Conservation (phyloP, 108 stramenopile genomes). For the Cyclotella atomus region DNA sequence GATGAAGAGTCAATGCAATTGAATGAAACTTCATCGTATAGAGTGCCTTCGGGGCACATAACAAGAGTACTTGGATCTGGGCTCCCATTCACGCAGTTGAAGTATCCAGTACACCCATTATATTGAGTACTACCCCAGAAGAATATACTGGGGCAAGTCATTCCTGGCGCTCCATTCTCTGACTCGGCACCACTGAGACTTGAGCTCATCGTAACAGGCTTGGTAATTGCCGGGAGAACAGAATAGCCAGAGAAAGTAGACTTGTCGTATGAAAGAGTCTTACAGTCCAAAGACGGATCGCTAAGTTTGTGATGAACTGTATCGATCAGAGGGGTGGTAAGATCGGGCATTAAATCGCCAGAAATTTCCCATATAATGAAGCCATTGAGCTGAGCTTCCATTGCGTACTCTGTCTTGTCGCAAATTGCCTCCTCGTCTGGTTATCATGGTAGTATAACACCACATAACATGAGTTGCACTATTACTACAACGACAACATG, state of each 20-base stretch:
- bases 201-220: neutral
- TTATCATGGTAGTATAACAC: no score
- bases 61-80: neutral
- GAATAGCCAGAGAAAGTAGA: neutral
- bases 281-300: constrained; percentile 3
- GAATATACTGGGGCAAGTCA: neutral
- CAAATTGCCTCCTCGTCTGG: constrained; percentile 24
- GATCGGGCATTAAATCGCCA: constrained; percentile 26
- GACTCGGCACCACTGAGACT: neutral
- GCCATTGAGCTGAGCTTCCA: constrained; percentile 8
- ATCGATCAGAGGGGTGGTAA: constrained; percentile 18
- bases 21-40: neutral
- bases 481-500: neutral
- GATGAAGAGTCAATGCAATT: no score
- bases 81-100: neutral
- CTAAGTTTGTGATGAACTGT: constrained; percentile 20
- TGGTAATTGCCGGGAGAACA: neutral
- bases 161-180: neutral
- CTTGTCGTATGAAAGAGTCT: neutral
- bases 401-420: constrained; percentile 31
- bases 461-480: no score
- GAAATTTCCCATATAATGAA: constrained; percentile 15
- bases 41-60: neutral
- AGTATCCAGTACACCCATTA: neutral
- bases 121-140: neutral